Evolutionary conservation across 495 filamentous ascomycete species (phyloP), one percentile per base, ranked within the genome.

Genomic region (Talaromyces stipitatus): DNA sequence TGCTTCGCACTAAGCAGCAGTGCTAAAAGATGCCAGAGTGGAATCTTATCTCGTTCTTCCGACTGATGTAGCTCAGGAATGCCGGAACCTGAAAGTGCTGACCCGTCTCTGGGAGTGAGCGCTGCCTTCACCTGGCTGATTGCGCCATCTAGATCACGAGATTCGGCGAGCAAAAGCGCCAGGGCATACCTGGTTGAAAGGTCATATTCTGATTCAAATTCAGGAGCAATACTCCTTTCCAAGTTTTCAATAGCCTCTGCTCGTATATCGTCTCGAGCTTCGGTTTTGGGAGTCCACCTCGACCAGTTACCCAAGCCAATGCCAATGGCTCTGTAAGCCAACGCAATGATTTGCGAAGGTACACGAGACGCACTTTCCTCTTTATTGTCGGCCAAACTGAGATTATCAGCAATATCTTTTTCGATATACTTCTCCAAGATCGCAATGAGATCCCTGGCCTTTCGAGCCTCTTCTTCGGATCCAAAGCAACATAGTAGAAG

Each of bases 271-370:
- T 84, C 71, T 28, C 94, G 79, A 4, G 79, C 66, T 58, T 86
- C 79, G 11, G 86, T 84, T 48, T 92, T 79, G 46, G 82, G 84
- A 5, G 91, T 96, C 68, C 85, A 78, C 14, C 84, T 80, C 43
- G 92, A 89, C 90, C 91, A 96, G 56, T 88, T 84, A 0, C 91
- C 89, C 59, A 91, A 84, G 27, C 86, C 85, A 59, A 92, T 79
- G 23, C 92, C 94, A 60, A 96, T 82, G 10, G 87, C 89, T 58
- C 88, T 79, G 76, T 91, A 92, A 8, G 89, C 81, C 38, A 80
- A 66, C 5, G 88, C 85, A 28, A 92, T 63, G 12, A 82, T 75
- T 2, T 69, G 63, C 2, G 78, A 73, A 30, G 82, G 66, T 4
- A 90, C 69, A 16, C 67, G 61, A 23, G 74, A 68, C 4, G 60